phyloP scores from a whole-genome alignment of 345 rosid species.

The Syzygium jambos region DNA sequence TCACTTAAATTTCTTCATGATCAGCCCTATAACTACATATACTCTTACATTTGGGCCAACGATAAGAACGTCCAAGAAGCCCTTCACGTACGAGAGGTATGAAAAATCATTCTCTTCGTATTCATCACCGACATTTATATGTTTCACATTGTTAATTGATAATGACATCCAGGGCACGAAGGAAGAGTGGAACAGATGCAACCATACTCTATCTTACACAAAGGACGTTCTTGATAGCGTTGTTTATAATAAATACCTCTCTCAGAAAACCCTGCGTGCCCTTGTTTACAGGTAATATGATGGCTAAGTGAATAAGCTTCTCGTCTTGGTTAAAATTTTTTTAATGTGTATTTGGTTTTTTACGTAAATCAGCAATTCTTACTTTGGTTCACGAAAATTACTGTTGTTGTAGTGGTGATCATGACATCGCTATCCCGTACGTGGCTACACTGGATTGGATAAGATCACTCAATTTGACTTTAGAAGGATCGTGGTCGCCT shows the following conservation, averaged over 20 bases:
- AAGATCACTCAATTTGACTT: slow-evolving; percentile 10
- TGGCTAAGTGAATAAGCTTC: background rate
- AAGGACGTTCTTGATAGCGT: background rate
- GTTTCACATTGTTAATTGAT: no score
- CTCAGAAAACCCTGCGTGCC: slow-evolving; percentile 2
- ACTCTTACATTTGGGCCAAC: slow-evolving; percentile 20
- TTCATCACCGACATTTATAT: background rate
- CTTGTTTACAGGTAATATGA: slow-evolving; percentile 11
- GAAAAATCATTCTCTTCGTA: background rate
- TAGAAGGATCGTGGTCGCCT: slow-evolving; percentile 13
- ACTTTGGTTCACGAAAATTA: background rate
- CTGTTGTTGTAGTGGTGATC: slow-evolving; percentile 18
- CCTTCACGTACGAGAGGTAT: slow-evolving; percentile 18
- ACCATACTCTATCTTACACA: slow-evolving; percentile 4
- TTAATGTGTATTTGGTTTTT: background rate
- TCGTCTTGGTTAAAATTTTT: background rate
- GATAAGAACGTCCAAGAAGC: slow-evolving; percentile 18
- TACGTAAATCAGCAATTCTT: background rate
- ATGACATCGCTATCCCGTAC: slow-evolving; percentile 12
- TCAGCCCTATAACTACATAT: slow-evolving; percentile 1
- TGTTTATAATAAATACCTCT: slow-evolving; percentile 10
- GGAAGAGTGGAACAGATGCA: slow-evolving; percentile 19
- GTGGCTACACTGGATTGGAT: slow-evolving; percentile 22
- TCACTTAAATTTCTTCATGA: background rate
- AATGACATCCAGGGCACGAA: slow-evolving; percentile 5